These are phyloP conservation scores for Erysimum cheiri DNA, from an alignment of 441 rosid genomes.

Conservation along the genomic window DNA sequence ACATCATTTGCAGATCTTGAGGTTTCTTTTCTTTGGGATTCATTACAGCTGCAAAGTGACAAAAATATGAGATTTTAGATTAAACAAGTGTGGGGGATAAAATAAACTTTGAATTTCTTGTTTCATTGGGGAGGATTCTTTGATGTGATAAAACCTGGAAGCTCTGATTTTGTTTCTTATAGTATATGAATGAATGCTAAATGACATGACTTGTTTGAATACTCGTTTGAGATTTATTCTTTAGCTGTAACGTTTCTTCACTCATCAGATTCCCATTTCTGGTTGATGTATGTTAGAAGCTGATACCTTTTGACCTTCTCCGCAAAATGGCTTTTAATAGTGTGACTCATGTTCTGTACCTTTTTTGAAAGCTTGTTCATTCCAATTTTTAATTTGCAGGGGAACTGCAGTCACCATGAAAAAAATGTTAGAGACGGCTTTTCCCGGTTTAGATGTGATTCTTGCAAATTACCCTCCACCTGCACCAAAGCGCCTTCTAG, in stretches of 20 bases:
- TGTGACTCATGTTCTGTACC: conserved; percentile 15
- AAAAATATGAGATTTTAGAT: neutral
- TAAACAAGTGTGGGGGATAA: neutral
- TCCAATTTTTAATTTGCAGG: conserved; percentile 42
- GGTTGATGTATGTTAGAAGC: neutral
- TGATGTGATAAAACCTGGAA: neutral
- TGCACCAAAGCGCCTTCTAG: conserved; percentile 75
- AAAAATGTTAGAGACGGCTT: conserved; percentile 85
- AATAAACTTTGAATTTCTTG: neutral
- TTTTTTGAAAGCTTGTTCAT: neutral
- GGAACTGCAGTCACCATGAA: conserved; percentile 87
- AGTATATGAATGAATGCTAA: neutral
- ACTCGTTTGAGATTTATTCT: neutral
- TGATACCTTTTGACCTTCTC: conserved; percentile 19
- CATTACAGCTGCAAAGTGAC: neutral
- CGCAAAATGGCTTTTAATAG: neutral
- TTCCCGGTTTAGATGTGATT: conserved; percentile 75
- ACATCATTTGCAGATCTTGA: neutral
- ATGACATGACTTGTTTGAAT: neutral
- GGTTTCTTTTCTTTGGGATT: neutral
- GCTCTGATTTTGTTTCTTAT: neutral
- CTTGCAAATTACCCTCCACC: conserved; percentile 88
- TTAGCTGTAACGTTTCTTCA: neutral
- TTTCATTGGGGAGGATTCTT: conserved; percentile 1
- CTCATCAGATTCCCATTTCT: neutral